A percentile compares a stretch with the other conserved stretches of the same genome.
phyloP scores from a whole-genome alignment of 129 eudicot species.

The Chrysanthemum makinoi region DNA sequence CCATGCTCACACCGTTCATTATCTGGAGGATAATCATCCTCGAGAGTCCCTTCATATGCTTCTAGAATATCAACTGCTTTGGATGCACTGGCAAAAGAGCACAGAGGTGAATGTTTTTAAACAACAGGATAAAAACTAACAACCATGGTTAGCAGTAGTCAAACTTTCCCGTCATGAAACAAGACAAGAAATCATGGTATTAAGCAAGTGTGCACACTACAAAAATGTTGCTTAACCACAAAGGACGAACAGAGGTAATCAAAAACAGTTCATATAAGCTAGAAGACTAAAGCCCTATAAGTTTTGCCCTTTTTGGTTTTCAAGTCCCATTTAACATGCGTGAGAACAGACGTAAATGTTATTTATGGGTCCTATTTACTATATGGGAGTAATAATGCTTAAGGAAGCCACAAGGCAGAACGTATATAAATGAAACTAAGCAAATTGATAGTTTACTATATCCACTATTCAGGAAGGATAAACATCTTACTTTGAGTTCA shows the following conservation, averaged over 20 bases:
- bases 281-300: too few relatives aligned
- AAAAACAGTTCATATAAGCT: too few relatives aligned
- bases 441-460: constrained; percentile 2
- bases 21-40: constrained; percentile 91
- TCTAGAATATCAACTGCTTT: constrained; percentile 95
- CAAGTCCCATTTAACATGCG: not conserved
- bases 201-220: too few relatives aligned
- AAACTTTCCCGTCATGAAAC: not conserved
- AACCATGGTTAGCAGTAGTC: not conserved
- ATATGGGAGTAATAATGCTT: not conserved
- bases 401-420: not conserved
- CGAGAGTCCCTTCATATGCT: constrained; percentile 98
- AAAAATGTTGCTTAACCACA: too few relatives aligned
- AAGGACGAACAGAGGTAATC: too few relatives aligned
- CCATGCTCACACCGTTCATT: constrained; percentile 90
- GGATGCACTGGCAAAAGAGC: constrained; percentile 53
- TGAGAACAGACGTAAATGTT: not conserved
- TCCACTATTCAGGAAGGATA: not conserved
- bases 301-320: too few relatives aligned
- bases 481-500: constrained; percentile 65
- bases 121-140: not conserved
- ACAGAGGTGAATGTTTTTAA: not conserved
- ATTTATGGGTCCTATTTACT: constrained; percentile 7
- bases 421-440: not conserved
- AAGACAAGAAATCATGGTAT: too few relatives aligned